Percentiles rank a stretch among this genome's conserved stretches.
phyloP scores from a whole-genome alignment of 75 land plant species.

The Azolla pinnata region DNA sequence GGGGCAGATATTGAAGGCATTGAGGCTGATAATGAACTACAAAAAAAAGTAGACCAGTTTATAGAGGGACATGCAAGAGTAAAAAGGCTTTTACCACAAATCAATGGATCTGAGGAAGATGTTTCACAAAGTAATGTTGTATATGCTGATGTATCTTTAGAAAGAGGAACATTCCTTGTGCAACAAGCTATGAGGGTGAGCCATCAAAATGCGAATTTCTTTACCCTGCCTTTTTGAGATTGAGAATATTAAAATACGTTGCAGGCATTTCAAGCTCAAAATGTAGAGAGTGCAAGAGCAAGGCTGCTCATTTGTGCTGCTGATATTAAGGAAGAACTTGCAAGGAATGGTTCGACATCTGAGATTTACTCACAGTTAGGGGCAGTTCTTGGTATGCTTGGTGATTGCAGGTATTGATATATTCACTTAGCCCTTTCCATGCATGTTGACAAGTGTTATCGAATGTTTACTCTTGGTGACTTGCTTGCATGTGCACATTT shows the following conservation, averaged over 20 bases:
- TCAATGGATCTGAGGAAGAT: conserved; percentile 18
- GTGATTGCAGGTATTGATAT: conserved; percentile 53
- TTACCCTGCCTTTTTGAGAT: neutral
- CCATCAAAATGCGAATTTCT: neutral
- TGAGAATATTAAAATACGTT: neutral
- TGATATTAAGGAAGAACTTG: conserved; percentile 63
- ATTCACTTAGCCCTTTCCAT: no score
- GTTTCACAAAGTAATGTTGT: conserved; percentile 30
- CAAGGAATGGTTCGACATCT: conserved; percentile 37
- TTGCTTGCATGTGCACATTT: no score
- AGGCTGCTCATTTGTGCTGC: conserved; percentile 68
- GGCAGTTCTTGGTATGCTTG: conserved; percentile 92
- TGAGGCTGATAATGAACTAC: conserved; percentile 64
- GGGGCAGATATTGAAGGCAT: conserved; percentile 75
- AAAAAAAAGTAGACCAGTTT: conserved; percentile 67
- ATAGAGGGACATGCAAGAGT: conserved; percentile 96
- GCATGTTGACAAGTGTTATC: no score
- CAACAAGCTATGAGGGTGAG: conserved; percentile 95
- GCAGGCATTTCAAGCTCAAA: conserved; percentile 85
- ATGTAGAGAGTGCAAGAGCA: conserved; percentile 84
- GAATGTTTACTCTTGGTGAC: neutral
- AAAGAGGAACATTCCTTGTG: conserved; percentile 84
- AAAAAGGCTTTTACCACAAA: conserved; percentile 39
- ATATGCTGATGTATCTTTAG: conserved; percentile 87
- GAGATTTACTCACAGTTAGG: conserved; percentile 85